Evolutionary conservation across 2,329 filamentous ascomycete species (phyloP).

Genomic region (Septoria linicola): DNA sequence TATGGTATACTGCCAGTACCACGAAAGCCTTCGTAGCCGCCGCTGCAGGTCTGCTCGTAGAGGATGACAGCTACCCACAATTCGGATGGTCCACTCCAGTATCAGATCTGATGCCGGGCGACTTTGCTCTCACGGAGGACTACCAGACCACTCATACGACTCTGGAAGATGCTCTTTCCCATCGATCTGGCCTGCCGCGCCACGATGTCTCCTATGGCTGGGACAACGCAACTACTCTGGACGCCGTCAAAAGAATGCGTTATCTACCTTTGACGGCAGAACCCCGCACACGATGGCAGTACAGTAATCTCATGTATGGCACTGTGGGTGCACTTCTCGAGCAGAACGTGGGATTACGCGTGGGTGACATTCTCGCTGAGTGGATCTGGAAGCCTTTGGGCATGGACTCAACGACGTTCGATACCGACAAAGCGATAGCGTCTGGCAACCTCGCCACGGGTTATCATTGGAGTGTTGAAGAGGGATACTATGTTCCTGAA

Average conservation of each 20-base stretch:
- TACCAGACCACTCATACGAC: conserved; percentile 33
- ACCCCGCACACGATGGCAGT: conserved; percentile 49
- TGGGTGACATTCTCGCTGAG: conserved; percentile 45
- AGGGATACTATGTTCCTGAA: conserved; percentile 16
- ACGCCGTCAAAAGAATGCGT: conserved; percentile 45
- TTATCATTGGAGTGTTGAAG: conserved; percentile 15
- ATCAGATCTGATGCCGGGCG: conserved; percentile 33
- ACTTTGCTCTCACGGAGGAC: conserved; percentile 34
- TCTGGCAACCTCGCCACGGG: conserved; percentile 28
- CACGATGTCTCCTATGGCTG: conserved; percentile 24
- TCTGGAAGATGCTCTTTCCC: conserved; percentile 37
- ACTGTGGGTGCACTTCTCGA: conserved; percentile 50
- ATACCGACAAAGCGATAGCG: conserved; percentile 4
- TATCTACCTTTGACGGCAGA: conserved; percentile 48
- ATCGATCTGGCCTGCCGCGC: conserved; percentile 36
- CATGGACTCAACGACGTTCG: conserved; percentile 48
- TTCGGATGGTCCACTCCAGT: conserved; percentile 38
- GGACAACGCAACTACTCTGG: conserved; percentile 13
- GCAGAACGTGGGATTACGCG: conserved; percentile 39
- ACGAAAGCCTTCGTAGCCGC: conserved; percentile 33
- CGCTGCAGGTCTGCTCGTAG: conserved; percentile 23
- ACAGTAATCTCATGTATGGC: conserved; percentile 54
- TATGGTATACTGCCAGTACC: conserved; percentile 31
- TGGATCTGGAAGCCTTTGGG: conserved; percentile 49
- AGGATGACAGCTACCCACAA: conserved; percentile 1